Conservation (phyloP, 257 asterid genomes). For the Linderniella brevidens region DNA sequence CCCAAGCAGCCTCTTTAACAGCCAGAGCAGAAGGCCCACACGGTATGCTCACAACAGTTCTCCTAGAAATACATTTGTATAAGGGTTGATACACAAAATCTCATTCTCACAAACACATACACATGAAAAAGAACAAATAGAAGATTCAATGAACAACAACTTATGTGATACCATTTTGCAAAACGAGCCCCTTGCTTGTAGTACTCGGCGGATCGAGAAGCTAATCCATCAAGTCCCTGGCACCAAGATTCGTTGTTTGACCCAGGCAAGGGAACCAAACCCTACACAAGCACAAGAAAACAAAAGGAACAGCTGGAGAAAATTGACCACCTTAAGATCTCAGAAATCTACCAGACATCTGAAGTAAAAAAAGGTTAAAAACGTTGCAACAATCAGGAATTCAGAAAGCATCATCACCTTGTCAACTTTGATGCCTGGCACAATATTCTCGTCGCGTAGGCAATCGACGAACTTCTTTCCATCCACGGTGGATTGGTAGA, state of each 20-base stretch:
- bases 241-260: conserved; percentile 96
- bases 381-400: neutral
- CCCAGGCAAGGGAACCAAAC: conserved; percentile 81
- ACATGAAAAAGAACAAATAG: too few species aligned
- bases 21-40: conserved; percentile 87
- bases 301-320: neutral
- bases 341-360: conserved; percentile 1
- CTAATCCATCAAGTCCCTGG: conserved; percentile 96
- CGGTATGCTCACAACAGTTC: conserved; percentile 79
- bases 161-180: conserved; percentile 30
- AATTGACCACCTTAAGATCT: neutral
- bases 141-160: neutral
- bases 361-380: neutral
- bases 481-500: conserved; percentile 63
- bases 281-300: conserved; percentile 20
- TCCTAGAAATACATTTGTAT: conserved; percentile 23
- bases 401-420: conserved; percentile 24
- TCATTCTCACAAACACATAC: too few species aligned
- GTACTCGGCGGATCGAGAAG: conserved; percentile 93
- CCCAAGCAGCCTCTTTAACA: conserved; percentile 88
- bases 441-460: conserved; percentile 43
- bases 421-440: conserved; percentile 83
- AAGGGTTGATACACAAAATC: neutral
- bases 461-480: conserved; percentile 70
- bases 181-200: conserved; percentile 95